Base-by-base conservation (phyloP, 805 yeast genomes). In the Nakazawaea wickerhamii region DNA sequence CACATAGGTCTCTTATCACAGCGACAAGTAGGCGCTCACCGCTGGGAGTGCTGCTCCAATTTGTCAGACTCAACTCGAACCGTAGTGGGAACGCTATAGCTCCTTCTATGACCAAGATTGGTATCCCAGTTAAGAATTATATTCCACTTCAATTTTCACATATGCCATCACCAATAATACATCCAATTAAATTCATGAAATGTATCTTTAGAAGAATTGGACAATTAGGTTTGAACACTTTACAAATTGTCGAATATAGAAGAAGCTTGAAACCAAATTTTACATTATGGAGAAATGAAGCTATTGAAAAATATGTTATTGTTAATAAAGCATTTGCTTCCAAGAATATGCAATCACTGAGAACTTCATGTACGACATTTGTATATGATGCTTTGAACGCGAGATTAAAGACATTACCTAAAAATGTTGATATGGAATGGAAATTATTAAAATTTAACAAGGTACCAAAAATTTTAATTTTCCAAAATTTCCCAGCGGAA, bases 311-410 rank as follows among this genome's bases (percentile, higher is more conserved):
- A 39, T 89, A 79, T 59, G 84, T 83, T 22, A 75, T 76, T 44
- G 82, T 86, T n/a, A 88, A 90, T 63, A 79, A 80, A 54, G 80
- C 88, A 2, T 90, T 90, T 67, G 91, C 95, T 2, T 57, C 67
- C 15, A 69, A 68, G 25, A 68, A 80, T 49, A 55, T 87, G 36
- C 64, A 60, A 26, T 52, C 68, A 11, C 64, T 78, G 10, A 67
- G 67, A 44, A 64, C 67, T 32, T 54, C 61, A 13, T 65, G 79
- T 18, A 71, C 83, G 2, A 65, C 78, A n/a, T 81, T 81, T 78
- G 86, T 79, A 7, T 76, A 71, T 46, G 75, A 74, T 37, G 76
- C 86, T 0, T 56, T 83, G 34, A 62, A 66, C 17, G 65, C 69
- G 25, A 71, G 90, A 55, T 67, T 70, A 38, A 60, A 64, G 19